Evolutionary conservation across 805 yeast genomes (phyloP), one percentile per base, ranked within the genome.

Genomic region (Kluyveromyces lactis): DNA sequence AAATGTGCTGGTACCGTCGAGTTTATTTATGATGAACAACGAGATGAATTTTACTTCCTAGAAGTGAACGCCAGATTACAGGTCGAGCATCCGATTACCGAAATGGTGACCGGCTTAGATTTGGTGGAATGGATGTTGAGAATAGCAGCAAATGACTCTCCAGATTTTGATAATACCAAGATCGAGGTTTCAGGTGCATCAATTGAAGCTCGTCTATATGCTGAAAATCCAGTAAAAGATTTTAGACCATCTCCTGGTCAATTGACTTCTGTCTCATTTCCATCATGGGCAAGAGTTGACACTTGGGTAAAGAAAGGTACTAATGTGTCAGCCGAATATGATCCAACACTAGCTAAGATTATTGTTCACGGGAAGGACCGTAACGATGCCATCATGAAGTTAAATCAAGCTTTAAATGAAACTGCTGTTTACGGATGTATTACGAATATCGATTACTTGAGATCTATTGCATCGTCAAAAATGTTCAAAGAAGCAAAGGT

Each of bases 1-100:
- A 87, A 86, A 64, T 79, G 95, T 65, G 98, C 97, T 30, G 98
- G 97, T 62, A 90, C 98, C 5, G 95, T 92, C 52, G 98, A 90
- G 65, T 90, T 80, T 60, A 89, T 90, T 53, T 90, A 85, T 56
- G 97, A 92, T 58, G 81, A 82, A 54, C 71, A 63, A 40, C 69
- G 95, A 51, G 90, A 89, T 58, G 92, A 81, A 58, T 92, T 90
- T 61, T 90, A 90, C 68, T 90, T 90, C 67, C 69, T 90, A 55
- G 98, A 90, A 62, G 97, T 90, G 48, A 90, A 90, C 60, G 95
- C 98, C 10, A 79, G 98, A 58, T 73, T 90, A 51, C 98, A 90
- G 64, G 98, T 90, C 35, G 98, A 90, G 68, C 98, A 90, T 62
- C 97, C 97, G 30, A 81, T 92, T 53, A 90, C 98, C 21, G 98